Conservation (phyloP, 2,329 filamentous ascomycete genomes). For the Teratosphaeriaceae sp. region DNA sequence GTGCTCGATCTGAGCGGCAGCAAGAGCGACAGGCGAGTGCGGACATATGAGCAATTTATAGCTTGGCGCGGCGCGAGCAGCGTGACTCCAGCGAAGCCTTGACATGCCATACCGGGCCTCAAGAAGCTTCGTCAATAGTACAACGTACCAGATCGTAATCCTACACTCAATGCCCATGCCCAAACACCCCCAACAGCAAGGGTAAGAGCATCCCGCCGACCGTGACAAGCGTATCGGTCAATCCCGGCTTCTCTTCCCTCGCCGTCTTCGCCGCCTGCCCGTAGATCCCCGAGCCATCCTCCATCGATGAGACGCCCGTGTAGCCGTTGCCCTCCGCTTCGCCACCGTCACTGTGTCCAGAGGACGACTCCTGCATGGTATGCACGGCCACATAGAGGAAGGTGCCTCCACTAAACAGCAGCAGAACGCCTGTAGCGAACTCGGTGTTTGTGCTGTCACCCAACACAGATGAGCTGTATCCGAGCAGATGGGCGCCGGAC, state of each 20-base stretch:
- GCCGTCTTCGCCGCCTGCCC: background rate
- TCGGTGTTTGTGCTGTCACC: constrained; percentile 55
- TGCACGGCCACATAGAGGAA: constrained; percentile 99
- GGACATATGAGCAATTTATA: background rate
- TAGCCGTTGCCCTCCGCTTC: constrained; percentile 9
- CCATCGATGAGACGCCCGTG: constrained; percentile 8
- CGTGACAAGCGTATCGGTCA: constrained; percentile 56
- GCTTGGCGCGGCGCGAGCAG: no score
- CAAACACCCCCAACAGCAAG: constrained; percentile 63
- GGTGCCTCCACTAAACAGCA: constrained; percentile 93
- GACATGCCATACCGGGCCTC: no score
- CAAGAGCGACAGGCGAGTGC: background rate
- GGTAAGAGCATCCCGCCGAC: constrained; percentile 73
- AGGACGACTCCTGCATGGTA: constrained; percentile 70
- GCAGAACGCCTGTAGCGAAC: constrained; percentile 87
- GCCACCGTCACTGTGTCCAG: background rate
- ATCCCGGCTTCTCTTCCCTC: background rate
- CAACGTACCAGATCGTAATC: no score
- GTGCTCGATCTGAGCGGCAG: background rate
- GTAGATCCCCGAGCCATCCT: constrained; percentile 11
- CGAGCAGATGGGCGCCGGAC: constrained; percentile 67
- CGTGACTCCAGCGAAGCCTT: no score
- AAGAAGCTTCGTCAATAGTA: no score
- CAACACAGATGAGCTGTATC: constrained; percentile 50
- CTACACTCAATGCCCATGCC: constrained; percentile 55